A percentile compares a stretch with the other conserved stretches of the same genome.
Evolutionary conservation across 108 stramenopile genomes (phyloP).

Genomic region (Craspedostauros australis): DNA sequence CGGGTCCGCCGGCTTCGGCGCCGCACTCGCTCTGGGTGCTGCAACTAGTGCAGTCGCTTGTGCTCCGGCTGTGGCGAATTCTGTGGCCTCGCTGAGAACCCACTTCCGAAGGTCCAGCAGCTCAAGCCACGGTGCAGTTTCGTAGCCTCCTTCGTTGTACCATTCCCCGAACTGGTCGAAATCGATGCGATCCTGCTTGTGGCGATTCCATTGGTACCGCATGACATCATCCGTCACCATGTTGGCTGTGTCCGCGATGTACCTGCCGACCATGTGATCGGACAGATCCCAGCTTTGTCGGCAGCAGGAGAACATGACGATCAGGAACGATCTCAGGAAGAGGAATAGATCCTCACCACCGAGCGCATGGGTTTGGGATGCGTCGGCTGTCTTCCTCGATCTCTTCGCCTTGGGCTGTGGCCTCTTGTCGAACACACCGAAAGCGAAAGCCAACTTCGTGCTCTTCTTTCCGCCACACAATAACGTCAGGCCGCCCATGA

Average conservation of each 20-base stretch:
- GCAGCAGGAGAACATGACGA: slow-evolving; percentile 85
- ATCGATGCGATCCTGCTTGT: slow-evolving; percentile 58
- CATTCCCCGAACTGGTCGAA: slow-evolving; percentile 91
- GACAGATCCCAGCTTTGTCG: slow-evolving; percentile 74
- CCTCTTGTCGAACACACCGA: slow-evolving; percentile 66
- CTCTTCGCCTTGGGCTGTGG: slow-evolving; percentile 15
- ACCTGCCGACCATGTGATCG: slow-evolving; percentile 59
- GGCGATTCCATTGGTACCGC: slow-evolving; percentile 62
- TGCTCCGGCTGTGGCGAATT: no score
- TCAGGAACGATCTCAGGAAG: slow-evolving; percentile 78
- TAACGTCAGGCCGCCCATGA: slow-evolving; percentile 85
- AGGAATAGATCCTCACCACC: slow-evolving; percentile 57
- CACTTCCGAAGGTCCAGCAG: slow-evolving; percentile 92
- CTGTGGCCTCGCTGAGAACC: slow-evolving; percentile 67
- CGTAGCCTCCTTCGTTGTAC: slow-evolving; percentile 95
- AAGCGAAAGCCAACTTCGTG: slow-evolving; percentile 79
- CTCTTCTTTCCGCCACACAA: slow-evolving; percentile 83
- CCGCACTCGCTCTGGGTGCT: no score
- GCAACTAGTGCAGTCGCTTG: no score
- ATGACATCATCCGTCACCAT: slow-evolving; percentile 80
- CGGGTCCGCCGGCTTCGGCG: no score
- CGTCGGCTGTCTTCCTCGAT: slow-evolving; percentile 30
- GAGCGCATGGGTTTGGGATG: slow-evolving; percentile 21
- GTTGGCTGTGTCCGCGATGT: slow-evolving; percentile 74
- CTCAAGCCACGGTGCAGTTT: slow-evolving; percentile 92